phyloP scores from a whole-genome alignment of 176 grass and related monocot genomes.

The Zizania latifolia region DNA sequence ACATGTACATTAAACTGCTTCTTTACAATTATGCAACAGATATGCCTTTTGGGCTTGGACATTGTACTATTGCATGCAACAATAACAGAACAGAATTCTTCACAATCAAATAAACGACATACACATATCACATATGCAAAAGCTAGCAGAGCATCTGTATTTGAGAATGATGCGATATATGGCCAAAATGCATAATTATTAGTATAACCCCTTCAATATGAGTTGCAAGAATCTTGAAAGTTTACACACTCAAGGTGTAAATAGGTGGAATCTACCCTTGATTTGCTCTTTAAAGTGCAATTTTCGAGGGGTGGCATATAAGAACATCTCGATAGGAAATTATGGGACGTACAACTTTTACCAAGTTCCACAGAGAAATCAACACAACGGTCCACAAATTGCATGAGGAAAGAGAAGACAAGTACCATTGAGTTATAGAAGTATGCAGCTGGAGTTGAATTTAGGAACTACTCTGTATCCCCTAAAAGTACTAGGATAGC shows the following conservation, averaged over 20 bases:
- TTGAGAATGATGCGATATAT: neutral
- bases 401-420: neutral
- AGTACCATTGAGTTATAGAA: neutral
- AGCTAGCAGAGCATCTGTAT: neutral
- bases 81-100: neutral
- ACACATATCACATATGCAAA: neutral
- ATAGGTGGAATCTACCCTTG: neutral
- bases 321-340: neutral
- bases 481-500: conserved; percentile 3
- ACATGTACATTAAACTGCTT: neutral
- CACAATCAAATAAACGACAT: neutral
- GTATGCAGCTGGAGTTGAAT: neutral
- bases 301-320: neutral
- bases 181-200: neutral
- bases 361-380: neutral
- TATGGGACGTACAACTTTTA: neutral
- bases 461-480: neutral
- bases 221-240: neutral
- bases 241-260: too few relatives aligned
- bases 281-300: neutral
- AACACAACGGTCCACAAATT: neutral
- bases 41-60: neutral
- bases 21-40: neutral
- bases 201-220: neutral
- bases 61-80: neutral